A percentile compares a stretch with the other conserved stretches of the same genome.
These are phyloP conservation scores for Thelephora terrestris DNA, from an alignment of 1,284 basidiomycete genomes.

Conservation along the genomic window DNA sequence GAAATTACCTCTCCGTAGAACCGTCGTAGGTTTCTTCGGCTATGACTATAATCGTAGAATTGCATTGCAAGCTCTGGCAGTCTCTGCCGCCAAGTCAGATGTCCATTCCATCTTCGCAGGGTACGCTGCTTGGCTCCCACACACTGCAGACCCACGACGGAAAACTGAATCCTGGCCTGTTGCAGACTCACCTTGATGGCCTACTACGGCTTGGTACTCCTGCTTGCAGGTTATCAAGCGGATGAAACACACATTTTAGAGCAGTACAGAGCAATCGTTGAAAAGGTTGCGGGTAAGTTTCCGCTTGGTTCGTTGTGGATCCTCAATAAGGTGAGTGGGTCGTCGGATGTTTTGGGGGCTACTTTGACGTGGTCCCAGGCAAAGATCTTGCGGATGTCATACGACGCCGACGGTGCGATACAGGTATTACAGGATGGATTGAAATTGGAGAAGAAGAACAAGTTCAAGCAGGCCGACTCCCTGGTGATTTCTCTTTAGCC, in stretches of 20 bases:
- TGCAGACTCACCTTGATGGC: slow-evolving; percentile 68
- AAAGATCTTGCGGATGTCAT: slow-evolving; percentile 63
- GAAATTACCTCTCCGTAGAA: slow-evolving; percentile 25
- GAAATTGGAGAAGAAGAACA: slow-evolving; percentile 34
- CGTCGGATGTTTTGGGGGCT: background rate
- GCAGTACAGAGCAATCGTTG: slow-evolving; percentile 54
- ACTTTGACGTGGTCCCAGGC: slow-evolving; percentile 31
- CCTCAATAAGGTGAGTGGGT: slow-evolving; percentile 46
- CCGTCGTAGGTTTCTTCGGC: slow-evolving; percentile 62
- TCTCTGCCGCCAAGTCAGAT: slow-evolving; percentile 54
- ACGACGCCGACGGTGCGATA: slow-evolving; percentile 54
- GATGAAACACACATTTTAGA: slow-evolving; percentile 53
- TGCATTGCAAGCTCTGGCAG: slow-evolving; percentile 55
- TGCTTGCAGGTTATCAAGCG: slow-evolving; percentile 64
- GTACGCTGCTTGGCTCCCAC: slow-evolving; percentile 24
- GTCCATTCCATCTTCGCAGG: slow-evolving; percentile 68
- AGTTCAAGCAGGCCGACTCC: slow-evolving; percentile 63
- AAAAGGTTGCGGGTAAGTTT: slow-evolving; percentile 31
- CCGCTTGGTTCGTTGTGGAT: slow-evolving; percentile 68
- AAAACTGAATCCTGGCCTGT: background rate
- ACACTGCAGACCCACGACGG: background rate
- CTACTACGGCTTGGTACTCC: slow-evolving; percentile 61
- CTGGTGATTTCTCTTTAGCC: slow-evolving; percentile 31
- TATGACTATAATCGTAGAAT: slow-evolving; percentile 61
- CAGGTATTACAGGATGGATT: slow-evolving; percentile 50